Evolutionary conservation across 164 flowering plant species (phyloP).

Genomic region (Aristolochia fimbriata): DNA sequence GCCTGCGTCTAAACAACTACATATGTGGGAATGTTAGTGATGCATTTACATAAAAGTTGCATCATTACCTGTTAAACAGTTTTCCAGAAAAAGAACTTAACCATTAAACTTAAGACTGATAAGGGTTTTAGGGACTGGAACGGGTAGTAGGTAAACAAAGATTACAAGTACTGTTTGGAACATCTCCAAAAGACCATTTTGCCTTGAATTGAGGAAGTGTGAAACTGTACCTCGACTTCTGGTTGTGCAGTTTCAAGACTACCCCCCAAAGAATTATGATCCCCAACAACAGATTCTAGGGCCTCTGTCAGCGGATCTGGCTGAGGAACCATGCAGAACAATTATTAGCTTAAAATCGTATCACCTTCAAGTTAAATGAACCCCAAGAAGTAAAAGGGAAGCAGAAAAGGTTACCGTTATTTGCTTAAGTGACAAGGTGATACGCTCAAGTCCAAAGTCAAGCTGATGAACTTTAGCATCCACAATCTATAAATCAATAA

Average conservation of each 20-base stretch:
- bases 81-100: too few relatives aligned
- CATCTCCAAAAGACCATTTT: neutral
- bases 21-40: too few relatives aligned
- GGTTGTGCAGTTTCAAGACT: conserved; percentile 38
- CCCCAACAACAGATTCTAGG: conserved; percentile 60
- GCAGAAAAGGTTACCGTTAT: conserved; percentile 36
- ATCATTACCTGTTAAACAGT: too few relatives aligned
- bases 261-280: conserved; percentile 35
- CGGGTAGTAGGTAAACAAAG: too few relatives aligned
- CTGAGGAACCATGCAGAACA: conserved; percentile 19
- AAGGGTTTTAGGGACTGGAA: too few relatives aligned
- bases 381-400: too few relatives aligned
- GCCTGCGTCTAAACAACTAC: too few relatives aligned
- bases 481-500: conserved; percentile 43
- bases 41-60: too few relatives aligned
- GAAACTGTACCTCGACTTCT: conserved; percentile 51
- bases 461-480: conserved; percentile 92
- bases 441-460: conserved; percentile 76
- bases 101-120: too few relatives aligned
- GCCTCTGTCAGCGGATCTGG: conserved; percentile 83
- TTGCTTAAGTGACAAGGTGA: conserved; percentile 76
- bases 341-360: neutral
- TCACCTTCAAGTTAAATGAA: too few relatives aligned
- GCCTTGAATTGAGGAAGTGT: neutral
- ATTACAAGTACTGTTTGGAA: too few relatives aligned